Base-by-base conservation (phyloP, 805 yeast genomes). In the Candida saitoana region DNA sequence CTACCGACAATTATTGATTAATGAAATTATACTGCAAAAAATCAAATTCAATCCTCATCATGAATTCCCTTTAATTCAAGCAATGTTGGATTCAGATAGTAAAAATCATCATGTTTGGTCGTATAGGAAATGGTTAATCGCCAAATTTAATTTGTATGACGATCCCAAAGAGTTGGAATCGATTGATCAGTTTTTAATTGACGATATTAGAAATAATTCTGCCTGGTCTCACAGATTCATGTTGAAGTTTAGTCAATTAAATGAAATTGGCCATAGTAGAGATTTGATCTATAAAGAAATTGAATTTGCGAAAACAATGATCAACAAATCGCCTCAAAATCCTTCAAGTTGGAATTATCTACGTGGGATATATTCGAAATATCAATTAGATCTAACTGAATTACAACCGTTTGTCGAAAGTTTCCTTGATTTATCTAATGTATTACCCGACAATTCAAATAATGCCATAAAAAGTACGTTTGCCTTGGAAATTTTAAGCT, bases 21-120 rank as follows among this genome's bases (percentile, higher is more conserved):
- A 71, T 33, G 37, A 49, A 41, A 58, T 67, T 27, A n/a, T 58
- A 39, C 43, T 41, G 17, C 20, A 36, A 5, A 49, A 45, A 4
- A 20, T 24, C 11, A 44, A 42, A 43, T 73, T 72, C 50, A 51
- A 67, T 34, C 62, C 73, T 2, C 67, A 62, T 33, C 65, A 81
- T 29, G 98, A 93, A 56, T 70, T 71, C 39, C 83, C 86, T 2
- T 71, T 88, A 17, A 67, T 85, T 33, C 73, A 74, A 31, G 63
- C 73, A 36, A 84, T 91, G 84, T 62, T 93, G 3, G 77, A 75
- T 9, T 84, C 80, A 38, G 99, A 93, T 56, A 59, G 82, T 4
- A 93, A 93, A 57, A 93, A 93, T 65, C 95, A 93, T 61, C 99
- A 93, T 54, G 96, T 90, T 4, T 93, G 99, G 98, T 78, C 96